phyloP scores from a whole-genome alignment of 805 yeast species.

The Crinitomyces ghanaensis region DNA sequence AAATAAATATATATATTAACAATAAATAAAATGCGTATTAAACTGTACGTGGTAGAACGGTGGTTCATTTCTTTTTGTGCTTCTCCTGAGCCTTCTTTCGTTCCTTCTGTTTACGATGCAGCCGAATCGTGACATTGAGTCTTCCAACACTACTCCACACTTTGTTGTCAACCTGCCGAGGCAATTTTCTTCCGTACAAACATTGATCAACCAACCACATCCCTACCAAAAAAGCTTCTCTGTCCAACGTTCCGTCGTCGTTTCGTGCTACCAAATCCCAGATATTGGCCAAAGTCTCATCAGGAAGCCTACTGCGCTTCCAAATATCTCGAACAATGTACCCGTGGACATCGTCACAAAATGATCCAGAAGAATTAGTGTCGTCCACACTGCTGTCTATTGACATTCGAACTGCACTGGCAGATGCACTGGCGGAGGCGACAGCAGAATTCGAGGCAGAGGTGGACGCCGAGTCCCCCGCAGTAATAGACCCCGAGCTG shows the following conservation, averaged over 20 bases:
- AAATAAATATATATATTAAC: background rate
- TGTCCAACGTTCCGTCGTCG: conserved; percentile 60
- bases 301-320: conserved; percentile 64
- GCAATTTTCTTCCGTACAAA: conserved; percentile 83
- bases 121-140: conserved; percentile 28
- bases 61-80: conserved; percentile 8
- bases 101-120: conserved; percentile 17
- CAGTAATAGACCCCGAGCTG: no score
- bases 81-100: conserved; percentile 6
- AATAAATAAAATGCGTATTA: background rate
- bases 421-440: conserved; percentile 2
- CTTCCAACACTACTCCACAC: conserved; percentile 71
- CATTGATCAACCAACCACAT: conserved; percentile 98
- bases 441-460: conserved; percentile 7
- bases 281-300: conserved; percentile 44
- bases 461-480: conserved; percentile 5
- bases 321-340: conserved; percentile 68
- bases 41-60: conserved; percentile 1
- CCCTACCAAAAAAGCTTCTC: conserved; percentile 84
- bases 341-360: conserved; percentile 37
- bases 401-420: background rate
- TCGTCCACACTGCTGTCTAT: conserved; percentile 18
- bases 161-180: conserved; percentile 49
- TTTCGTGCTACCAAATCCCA: conserved; percentile 53
- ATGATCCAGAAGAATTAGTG: conserved; percentile 25